Base-by-base conservation (phyloP, 2,329 filamentous ascomycete species). In the Albifimbria verrucaria region DNA sequence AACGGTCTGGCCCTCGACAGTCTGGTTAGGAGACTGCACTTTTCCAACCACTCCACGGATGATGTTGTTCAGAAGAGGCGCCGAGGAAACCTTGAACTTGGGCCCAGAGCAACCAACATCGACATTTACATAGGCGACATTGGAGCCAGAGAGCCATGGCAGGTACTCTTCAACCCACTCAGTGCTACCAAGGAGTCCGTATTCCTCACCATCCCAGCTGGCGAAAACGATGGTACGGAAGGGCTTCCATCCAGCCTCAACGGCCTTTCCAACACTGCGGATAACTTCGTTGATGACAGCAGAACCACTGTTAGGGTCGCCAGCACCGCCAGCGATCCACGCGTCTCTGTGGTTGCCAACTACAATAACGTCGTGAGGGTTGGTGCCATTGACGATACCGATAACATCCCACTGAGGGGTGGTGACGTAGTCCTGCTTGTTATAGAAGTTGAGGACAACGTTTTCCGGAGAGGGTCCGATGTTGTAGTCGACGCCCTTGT, bases 91-190 rank as follows among this genome's bases (percentile, higher is more conserved):
- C 2, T 64, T 62, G 64, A 94, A 90, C n/a, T 76, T 53, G 0
- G 82, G 80, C 0, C 90, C 89, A 5, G 76, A 67, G 3, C 87
- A 80, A 25, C 87, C 89, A 6, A 91, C 85, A 61, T 96, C 92
- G 52, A 96, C 84, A 68, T 96, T 96, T 57, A 96, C 71, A 64
- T 96, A 96, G 10, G 90, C 90, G 17, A 96, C 81, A 52, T 86
- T 88, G 41, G 88, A 79, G 4, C 78, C 77, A 2, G 80, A 78
- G 12, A 96, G 80, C 91, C 91, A 96, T 0, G 89, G 87, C 0
- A 95, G 72, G 62, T 90, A 90, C 59, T 96, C 90, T 66, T 96
- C 92, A 0, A 96, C 90, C 91, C 92, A 96, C 66, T 96, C 92
- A 0, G 92, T 96, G 50, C 87, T 91, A 4, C 92, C 92, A 15